These are phyloP conservation scores for Metarhizium brunneum DNA, from an alignment of 2,329 filamentous ascomycete species.

Conservation along the genomic window DNA sequence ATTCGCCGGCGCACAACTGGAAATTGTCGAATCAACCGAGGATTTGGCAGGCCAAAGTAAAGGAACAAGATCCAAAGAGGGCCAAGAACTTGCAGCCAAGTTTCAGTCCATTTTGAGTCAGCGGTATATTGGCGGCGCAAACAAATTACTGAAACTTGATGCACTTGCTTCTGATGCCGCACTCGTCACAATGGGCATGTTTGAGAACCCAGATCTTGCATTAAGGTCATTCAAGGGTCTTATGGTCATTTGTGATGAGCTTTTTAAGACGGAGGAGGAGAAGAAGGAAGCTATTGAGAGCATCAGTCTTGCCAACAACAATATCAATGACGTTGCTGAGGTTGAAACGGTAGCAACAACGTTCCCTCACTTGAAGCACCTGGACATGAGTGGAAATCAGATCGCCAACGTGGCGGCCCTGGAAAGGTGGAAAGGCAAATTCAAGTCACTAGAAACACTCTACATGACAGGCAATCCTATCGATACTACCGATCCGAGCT, in stretches of 20 bases:
- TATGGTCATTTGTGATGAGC: conserved; percentile 74
- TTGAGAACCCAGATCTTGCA: conserved; percentile 59
- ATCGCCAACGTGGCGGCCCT: conserved; percentile 60
- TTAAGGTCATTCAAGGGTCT: conserved; percentile 87
- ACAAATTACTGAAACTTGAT: conserved; percentile 79
- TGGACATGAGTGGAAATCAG: conserved; percentile 81
- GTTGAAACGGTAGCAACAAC: conserved; percentile 69
- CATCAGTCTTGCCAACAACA: conserved; percentile 74
- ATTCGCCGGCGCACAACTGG: conserved; percentile 57
- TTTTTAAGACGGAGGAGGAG: conserved; percentile 62
- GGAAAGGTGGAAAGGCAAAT: conserved; percentile 68
- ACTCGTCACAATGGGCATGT: conserved; percentile 66
- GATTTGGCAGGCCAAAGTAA: conserved; percentile 22
- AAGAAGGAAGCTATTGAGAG: conserved; percentile 73
- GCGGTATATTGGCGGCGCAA: conserved; percentile 59
- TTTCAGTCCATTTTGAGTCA: conserved; percentile 62
- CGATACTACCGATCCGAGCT: conserved; percentile 47
- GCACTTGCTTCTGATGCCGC: conserved; percentile 62
- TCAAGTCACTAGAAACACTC: conserved; percentile 70
- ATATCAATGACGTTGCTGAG: conserved; percentile 59
- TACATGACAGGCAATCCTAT: conserved; percentile 72
- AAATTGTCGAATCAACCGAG: conserved; percentile 42
- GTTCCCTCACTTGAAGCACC: conserved; percentile 77
- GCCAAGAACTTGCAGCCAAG: conserved; percentile 55
- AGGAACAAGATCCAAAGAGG: conserved; percentile 38